phyloP scores from a whole-genome alignment of 2,329 filamentous ascomycete genomes.

The Pseudocercospora ulei region DNA sequence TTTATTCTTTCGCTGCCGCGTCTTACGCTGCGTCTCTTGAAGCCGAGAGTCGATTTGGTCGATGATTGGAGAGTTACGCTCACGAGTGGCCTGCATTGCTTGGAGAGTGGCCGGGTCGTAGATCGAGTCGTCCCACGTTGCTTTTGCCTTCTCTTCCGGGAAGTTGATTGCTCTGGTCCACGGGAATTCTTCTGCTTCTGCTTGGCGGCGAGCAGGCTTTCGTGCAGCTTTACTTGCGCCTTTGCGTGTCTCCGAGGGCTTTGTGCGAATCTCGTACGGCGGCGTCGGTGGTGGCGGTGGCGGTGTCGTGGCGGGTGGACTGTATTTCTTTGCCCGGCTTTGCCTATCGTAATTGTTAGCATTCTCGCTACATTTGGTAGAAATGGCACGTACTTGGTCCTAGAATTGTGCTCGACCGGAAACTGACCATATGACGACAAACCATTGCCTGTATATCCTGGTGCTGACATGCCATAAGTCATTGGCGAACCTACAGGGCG shows the following conservation, averaged over 20 bases:
- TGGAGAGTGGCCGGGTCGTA: conserved; percentile 27
- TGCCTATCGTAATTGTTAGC: conserved; percentile 14
- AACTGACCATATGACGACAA: conserved; percentile 6
- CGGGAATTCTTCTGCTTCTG: conserved; percentile 27
- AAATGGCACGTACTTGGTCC: conserved; percentile 5
- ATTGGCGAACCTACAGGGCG: conserved; percentile 16
- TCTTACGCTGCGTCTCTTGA: conserved; percentile 28
- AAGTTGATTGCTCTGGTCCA: conserved; percentile 32
- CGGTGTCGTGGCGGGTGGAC: conserved; percentile 16
- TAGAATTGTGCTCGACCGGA: conserved; percentile 1
- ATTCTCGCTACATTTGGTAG: not conserved
- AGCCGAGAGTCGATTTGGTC: conserved; percentile 25
- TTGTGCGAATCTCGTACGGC: conserved; percentile 20
- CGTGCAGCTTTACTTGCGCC: conserved; percentile 15
- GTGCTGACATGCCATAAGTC: conserved; percentile 17
- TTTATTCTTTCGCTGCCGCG: too few relatives aligned
- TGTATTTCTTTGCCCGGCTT: conserved; percentile 16
- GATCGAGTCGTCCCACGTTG: conserved; percentile 28
- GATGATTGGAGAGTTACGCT: conserved; percentile 26
- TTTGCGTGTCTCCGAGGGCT: conserved; percentile 17
- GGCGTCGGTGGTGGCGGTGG: conserved; percentile 21
- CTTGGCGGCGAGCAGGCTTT: conserved; percentile 24
- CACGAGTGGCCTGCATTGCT: conserved; percentile 25
- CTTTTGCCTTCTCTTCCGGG: conserved; percentile 20
- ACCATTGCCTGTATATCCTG: conserved; percentile 7